Evolutionary conservation across 371 early-diverging fungal species (phyloP).

Genomic region (Mucor piriformis): DNA sequence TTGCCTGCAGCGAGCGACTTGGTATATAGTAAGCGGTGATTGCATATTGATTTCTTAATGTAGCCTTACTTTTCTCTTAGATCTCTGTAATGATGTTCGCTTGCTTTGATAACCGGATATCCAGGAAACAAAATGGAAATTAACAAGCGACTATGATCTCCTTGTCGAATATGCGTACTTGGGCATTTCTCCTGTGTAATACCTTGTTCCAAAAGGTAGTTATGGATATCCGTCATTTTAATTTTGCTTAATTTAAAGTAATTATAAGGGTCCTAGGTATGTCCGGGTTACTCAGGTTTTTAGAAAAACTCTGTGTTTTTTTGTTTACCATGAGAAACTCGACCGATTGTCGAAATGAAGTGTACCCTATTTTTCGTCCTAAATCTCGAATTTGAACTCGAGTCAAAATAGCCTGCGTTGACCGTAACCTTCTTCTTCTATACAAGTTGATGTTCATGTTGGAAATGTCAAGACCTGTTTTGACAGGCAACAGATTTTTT

Average conservation of each 20-base stretch:
- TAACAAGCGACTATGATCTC: conserved; percentile 28
- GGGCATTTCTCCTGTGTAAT: conserved; percentile 25
- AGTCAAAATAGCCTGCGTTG: conserved; percentile 33
- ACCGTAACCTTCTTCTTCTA: conserved; percentile 19
- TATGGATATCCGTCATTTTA: conserved; percentile 26
- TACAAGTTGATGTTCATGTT: conserved; percentile 21
- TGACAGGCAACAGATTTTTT: neutral
- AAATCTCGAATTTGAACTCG: conserved; percentile 32
- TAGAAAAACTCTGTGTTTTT: neutral
- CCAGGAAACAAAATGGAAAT: conserved; percentile 37
- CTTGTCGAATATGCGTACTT: conserved; percentile 14
- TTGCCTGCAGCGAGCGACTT: conserved; percentile 17
- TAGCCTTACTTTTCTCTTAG: conserved; percentile 29
- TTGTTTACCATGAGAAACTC: conserved; percentile 32
- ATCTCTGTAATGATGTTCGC: conserved; percentile 25
- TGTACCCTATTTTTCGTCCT: conserved; percentile 21
- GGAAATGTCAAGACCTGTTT: neutral
- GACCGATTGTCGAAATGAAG: conserved; percentile 30
- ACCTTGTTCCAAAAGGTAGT: conserved; percentile 23
- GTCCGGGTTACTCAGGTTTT: too few relatives aligned
- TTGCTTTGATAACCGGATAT: conserved; percentile 33
- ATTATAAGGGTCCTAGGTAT: conserved; percentile 27
- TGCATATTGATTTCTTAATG: too few relatives aligned
- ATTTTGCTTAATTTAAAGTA: conserved; percentile 28
- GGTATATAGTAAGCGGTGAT: neutral